Evolutionary conservation across 2,329 filamentous ascomycete species (phyloP), one percentile per base, ranked within the genome.

Genomic region (Aureobasidium sp.): DNA sequence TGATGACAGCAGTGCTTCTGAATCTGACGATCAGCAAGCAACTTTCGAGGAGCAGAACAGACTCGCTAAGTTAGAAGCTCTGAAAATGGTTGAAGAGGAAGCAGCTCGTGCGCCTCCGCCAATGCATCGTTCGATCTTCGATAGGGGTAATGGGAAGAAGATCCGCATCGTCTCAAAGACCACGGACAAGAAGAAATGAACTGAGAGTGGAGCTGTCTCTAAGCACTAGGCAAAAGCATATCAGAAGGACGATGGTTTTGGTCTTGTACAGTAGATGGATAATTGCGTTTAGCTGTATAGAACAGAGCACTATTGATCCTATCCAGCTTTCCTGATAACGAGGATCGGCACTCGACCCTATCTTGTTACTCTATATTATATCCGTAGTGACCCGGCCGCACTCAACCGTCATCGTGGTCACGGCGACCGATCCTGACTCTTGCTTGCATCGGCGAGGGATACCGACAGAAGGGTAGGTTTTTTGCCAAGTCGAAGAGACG

Each of bases 171-270:
- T 64, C 12, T 64, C 63, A 34, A 55, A 42, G 34, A 27, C 62
- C 12, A 32, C 50, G n/a, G 27, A 20, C 34, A 32, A 26, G 37
- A 55, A 55, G 51, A 55, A 27, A 13, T 78, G 68, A 86, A 80
- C 10, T 20, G 20, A 20, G 20, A 20, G 85, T n/a, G 72, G 70
- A 64, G 86, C 86, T 26, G 20, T 32, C 15, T 29, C 13, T 37
- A 27, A 10, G 2, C 75, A 78, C 67, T 80, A 87, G 0, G 74
- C 71, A 1, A 88, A 78, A 8, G 71, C 73, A 69, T 90, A 88
- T 6, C 72, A 74, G 87, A 87, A 90, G 2, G 74, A 71, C 26
- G 74, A 71, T 15, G 6, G 76, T 77, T 0, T 70, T 65, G 6
- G 70, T 67, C 29, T 72, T 70, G 5, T 32, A 32, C 29, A 32